A percentile compares a stretch with the other conserved stretches of the same genome.
Evolutionary conservation across 768 basidiomycete species (phyloP).

Genomic region (Rhodotorula paludigena): DNA sequence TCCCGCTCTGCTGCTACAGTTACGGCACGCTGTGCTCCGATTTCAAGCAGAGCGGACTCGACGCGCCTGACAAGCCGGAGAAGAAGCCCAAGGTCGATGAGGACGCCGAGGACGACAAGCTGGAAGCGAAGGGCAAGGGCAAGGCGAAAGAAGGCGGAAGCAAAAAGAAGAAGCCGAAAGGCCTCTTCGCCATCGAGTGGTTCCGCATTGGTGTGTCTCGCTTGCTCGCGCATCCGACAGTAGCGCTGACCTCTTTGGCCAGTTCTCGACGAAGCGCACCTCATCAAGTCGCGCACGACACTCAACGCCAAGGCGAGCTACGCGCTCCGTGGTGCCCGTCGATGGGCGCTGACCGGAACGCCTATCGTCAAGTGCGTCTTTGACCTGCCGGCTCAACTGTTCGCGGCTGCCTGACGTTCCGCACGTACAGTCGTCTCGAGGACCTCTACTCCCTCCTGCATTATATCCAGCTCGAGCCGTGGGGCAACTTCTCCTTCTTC

Average conservation of each 20-base stretch:
- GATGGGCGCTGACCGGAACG: constrained; percentile 93
- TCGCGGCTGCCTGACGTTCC: not conserved
- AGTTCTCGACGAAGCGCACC: constrained; percentile 87
- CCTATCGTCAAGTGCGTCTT: constrained; percentile 92
- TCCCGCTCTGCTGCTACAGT: constrained; percentile 52
- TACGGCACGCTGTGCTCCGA: constrained; percentile 90
- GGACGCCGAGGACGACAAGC: constrained; percentile 52
- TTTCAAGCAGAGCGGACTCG: constrained; percentile 49
- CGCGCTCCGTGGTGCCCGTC: constrained; percentile 67
- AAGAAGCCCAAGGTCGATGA: not conserved
- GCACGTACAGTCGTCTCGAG: constrained; percentile 35
- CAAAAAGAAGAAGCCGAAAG: constrained; percentile 27
- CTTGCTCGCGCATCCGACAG: too few species aligned
- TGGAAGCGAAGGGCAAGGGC: constrained; percentile 17
- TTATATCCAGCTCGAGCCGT: constrained; percentile 48
- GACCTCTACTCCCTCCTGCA: constrained; percentile 78
- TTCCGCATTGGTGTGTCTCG: constrained; percentile 37
- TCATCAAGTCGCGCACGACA: constrained; percentile 82
- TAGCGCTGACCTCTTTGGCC: not conserved
- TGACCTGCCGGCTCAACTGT: too few species aligned
- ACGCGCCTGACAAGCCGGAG: constrained; percentile 1
- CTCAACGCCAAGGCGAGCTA: constrained; percentile 82
- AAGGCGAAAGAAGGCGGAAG: constrained; percentile 2
- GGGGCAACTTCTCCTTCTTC: constrained; percentile 63
- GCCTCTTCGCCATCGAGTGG: constrained; percentile 40